Percentiles rank a stretch among this genome's conserved stretches.
Conservation (phyloP, 2,329 filamentous ascomycete genomes). For the Hypoxylon rubiginosum region DNA sequence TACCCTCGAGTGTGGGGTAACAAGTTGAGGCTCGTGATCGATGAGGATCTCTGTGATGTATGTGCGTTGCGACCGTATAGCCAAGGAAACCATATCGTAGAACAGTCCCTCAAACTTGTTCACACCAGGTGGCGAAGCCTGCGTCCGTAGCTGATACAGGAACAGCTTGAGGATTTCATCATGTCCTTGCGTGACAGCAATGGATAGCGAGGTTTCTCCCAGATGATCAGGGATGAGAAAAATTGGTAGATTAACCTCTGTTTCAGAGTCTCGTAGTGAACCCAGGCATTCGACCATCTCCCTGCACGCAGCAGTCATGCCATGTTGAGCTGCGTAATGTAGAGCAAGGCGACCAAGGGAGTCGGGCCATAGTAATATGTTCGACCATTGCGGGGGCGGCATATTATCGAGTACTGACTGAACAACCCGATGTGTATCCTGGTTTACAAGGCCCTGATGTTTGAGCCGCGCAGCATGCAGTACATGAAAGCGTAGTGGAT, state of each 20-base stretch:
- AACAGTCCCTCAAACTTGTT: not conserved
- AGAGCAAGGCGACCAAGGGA: not conserved
- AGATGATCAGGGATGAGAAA: not conserved
- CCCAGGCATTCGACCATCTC: not conserved
- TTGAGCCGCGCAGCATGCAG: not conserved
- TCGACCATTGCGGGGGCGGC: not conserved
- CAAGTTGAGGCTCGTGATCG: not conserved
- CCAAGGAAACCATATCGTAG: not conserved
- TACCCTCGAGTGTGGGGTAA: not conserved
- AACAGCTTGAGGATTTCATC: not conserved
- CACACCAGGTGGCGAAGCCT: not conserved
- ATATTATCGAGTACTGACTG: not conserved
- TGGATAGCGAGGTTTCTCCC: not conserved
- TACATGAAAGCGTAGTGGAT: not conserved
- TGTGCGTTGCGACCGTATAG: not conserved
- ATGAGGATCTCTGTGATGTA: not conserved
- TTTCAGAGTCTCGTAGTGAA: not conserved
- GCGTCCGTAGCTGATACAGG: not conserved
- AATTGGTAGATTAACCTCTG: not conserved
- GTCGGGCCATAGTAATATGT: not conserved
- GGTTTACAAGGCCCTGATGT: not conserved
- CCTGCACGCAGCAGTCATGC: not conserved
- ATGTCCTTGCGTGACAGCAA: not conserved
- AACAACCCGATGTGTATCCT: not conserved
- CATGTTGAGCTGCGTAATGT: not conserved